phyloP scores from a whole-genome alignment of 129 eudicot genomes.

The Chrysanthemum lavandulifolium region DNA sequence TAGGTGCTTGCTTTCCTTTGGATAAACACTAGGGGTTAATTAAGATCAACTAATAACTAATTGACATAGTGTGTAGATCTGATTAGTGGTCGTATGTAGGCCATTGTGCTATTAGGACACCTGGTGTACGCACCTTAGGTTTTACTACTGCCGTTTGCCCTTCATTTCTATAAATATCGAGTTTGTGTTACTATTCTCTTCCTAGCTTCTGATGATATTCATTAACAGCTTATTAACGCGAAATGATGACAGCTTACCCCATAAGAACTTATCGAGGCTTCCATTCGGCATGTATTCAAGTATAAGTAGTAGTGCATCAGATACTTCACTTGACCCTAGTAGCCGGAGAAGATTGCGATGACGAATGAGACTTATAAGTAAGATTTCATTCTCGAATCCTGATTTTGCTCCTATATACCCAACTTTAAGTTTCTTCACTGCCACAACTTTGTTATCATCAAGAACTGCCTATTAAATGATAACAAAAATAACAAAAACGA shows the following conservation, averaged over 20 bases:
- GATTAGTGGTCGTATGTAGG: too few relatives aligned
- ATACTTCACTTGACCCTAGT: slow-evolving; percentile 7
- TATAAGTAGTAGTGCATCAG: background rate
- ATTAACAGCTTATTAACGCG: too few relatives aligned
- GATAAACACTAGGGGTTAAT: too few relatives aligned
- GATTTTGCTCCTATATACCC: background rate
- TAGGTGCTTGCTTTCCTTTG: too few relatives aligned
- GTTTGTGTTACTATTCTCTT: too few relatives aligned
- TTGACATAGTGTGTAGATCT: too few relatives aligned
- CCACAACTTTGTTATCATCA: slow-evolving; percentile 8
- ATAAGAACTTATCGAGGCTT: slow-evolving; percentile 1
- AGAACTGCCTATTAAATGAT: background rate
- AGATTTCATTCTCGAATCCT: slow-evolving; percentile 13
- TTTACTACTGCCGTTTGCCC: too few relatives aligned
- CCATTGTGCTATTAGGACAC: too few relatives aligned
- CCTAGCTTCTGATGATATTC: too few relatives aligned
- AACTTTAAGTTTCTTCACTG: slow-evolving; percentile 13
- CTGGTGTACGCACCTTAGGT: too few relatives aligned
- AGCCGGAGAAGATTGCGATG: slow-evolving; percentile 17
- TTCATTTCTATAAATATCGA: too few relatives aligned
- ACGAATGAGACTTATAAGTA: background rate
- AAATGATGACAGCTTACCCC: slow-evolving; percentile 1
- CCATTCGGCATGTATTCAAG: slow-evolving; percentile 11
- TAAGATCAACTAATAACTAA: too few relatives aligned
- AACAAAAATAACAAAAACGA: background rate